Percentiles rank a stretch among this genome's conserved stretches.
These are phyloP conservation scores for Paraconiothyrium sp. DNA, from an alignment of 2,329 filamentous ascomycete genomes.

Conservation along the genomic window DNA sequence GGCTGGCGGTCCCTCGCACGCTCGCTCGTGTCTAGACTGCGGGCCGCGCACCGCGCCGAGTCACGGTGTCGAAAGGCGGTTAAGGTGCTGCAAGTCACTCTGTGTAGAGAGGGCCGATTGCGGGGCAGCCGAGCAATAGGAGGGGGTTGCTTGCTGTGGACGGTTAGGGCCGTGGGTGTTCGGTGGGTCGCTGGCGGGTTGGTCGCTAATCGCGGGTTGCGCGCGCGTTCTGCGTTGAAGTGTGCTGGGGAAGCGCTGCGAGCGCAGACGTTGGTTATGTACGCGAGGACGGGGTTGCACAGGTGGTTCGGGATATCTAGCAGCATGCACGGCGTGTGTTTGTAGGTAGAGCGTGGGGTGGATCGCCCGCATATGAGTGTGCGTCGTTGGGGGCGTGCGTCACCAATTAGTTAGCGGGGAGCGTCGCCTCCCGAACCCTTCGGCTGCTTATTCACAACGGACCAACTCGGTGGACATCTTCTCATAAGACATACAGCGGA, in stretches of 20 bases:
- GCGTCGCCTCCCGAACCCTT: neutral
- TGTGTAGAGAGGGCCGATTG: conserved; percentile 15
- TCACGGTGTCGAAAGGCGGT: conserved; percentile 26
- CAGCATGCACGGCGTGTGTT: neutral
- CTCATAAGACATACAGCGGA: too few relatives aligned
- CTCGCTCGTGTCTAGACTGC: conserved; percentile 10
- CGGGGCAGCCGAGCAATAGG: conserved; percentile 12
- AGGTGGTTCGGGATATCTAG: neutral
- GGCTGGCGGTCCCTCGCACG: neutral
- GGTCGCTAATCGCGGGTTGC: conserved; percentile 25
- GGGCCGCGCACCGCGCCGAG: conserved; percentile 30
- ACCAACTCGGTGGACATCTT: neutral
- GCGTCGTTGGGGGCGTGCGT: neutral
- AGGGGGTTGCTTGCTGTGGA: neutral
- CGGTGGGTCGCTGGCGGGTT: conserved; percentile 5
- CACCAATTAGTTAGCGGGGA: neutral
- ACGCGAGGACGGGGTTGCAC: neutral
- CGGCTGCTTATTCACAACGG: neutral
- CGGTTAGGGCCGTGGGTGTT: conserved; percentile 3
- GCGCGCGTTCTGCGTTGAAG: neutral
- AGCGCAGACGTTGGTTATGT: neutral
- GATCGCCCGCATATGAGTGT: too few relatives aligned
- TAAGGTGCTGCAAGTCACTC: conserved; percentile 28
- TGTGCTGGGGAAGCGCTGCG: neutral
- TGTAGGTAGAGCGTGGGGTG: neutral